Percentiles rank a stretch among this genome's conserved stretches.
Evolutionary conservation across 2,329 filamentous ascomycete species (phyloP).

Genomic region (Xylariales sp.): DNA sequence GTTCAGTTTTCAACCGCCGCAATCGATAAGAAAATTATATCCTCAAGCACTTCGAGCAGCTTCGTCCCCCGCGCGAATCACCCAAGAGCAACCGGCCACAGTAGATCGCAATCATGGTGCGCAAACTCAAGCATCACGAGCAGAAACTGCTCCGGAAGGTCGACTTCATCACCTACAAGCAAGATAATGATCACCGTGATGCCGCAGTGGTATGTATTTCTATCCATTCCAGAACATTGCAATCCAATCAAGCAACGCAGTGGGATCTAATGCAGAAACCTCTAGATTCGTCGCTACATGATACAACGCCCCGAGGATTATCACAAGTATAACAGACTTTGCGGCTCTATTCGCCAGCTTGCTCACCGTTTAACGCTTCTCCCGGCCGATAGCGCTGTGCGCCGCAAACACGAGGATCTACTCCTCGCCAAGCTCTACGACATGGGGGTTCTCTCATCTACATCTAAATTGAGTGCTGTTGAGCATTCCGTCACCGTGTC

Average conservation of each 20-base stretch:
- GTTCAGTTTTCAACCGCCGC: background rate
- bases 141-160: slow-evolving; percentile 89
- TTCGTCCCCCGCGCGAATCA: background rate
- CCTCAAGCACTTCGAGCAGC: too few species aligned
- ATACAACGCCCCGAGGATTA: slow-evolving; percentile 90
- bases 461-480: slow-evolving; percentile 75
- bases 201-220: slow-evolving; percentile 35
- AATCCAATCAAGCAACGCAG: background rate
- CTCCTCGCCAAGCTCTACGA: slow-evolving; percentile 89
- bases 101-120: slow-evolving; percentile 64
- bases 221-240: too few species aligned
- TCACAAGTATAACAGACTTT: slow-evolving; percentile 59
- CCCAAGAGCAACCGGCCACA: too few species aligned
- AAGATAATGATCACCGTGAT: slow-evolving; percentile 82
- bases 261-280: slow-evolving; percentile 4
- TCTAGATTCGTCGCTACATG: slow-evolving; percentile 60
- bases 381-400: slow-evolving; percentile 71
- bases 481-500: slow-evolving; percentile 87
- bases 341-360: slow-evolving; percentile 80
- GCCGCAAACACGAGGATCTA: slow-evolving; percentile 79
- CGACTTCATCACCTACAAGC: slow-evolving; percentile 92
- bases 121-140: slow-evolving; percentile 96
- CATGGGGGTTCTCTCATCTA: slow-evolving; percentile 78
- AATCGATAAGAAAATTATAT: background rate
- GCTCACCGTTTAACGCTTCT: slow-evolving; percentile 84